Base-by-base conservation (phyloP, 2,329 filamentous ascomycete species). In the Aspergillus bombycis region DNA sequence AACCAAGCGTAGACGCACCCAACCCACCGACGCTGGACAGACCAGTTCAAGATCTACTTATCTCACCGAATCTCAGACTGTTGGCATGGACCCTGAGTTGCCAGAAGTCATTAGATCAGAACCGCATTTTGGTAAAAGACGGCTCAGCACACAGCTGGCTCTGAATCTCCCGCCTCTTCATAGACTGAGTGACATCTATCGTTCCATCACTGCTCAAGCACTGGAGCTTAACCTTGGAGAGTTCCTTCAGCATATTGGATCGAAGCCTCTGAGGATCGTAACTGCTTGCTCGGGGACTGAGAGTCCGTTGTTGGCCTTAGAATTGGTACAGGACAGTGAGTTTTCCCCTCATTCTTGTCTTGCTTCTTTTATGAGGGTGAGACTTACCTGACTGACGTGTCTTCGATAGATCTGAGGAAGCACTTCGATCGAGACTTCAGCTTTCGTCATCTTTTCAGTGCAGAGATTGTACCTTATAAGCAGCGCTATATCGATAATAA, bases 261-360 rank as follows among this genome's bases (percentile, higher is more conserved):
- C 11, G 57, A 70, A 34, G 61, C 79, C 57, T 74, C 79, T 90
- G 30, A 77, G 83, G 10, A 80, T 93, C 30, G 90, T 84, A 0
- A 94, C 91, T 0, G 87, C 93, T 80, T 94, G 91, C 72, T 93
- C 91, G 1, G 91, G 91, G 0, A 94, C 91, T 0, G 91, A 94
- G 68, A 87, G 88, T 5, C 91, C 91, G 0, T 77, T 94, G 2
- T 80, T 93, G 1, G 88, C 89, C 0, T 72, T 93, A 16, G 78
- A 86, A 16, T 79, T 89, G 73, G 77, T 92, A 53, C 74, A 78
- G 45, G 79, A 85, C 19, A 78, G 83, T 76, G 73, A 74, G 70
- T 72, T 4, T 7, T 34, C 5, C n/a, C 23, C 3, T 45, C 53
- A 28, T 46, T 1, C 28, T 41, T 23, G 14, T 38, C 14, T 30